phyloP scores from a whole-genome alignment of 2,329 filamentous ascomycete species.

The Aphanoascus verrucosus region DNA sequence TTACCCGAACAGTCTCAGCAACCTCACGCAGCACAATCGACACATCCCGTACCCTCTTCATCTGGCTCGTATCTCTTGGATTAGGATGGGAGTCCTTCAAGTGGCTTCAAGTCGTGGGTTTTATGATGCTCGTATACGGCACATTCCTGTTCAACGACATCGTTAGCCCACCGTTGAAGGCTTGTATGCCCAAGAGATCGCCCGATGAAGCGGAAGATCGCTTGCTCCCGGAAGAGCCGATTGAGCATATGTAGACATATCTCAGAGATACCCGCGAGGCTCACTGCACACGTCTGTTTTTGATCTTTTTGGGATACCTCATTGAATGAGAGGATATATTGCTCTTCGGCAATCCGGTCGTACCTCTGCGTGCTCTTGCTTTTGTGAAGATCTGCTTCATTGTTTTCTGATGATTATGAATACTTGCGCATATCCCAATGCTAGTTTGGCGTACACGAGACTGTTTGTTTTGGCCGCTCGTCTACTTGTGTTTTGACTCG shows the following conservation, averaged over 20 bases:
- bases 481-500: background rate
- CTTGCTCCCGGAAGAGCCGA: slow-evolving; percentile 69
- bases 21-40: slow-evolving; percentile 94
- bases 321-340: background rate
- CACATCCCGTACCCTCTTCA: slow-evolving; percentile 93
- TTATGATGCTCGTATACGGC: slow-evolving; percentile 83
- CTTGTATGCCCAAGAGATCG: slow-evolving; percentile 46
- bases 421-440: background rate
- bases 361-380: too few species aligned
- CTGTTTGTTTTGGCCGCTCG: background rate
- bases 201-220: slow-evolving; percentile 28
- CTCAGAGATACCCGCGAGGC: background rate
- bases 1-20: slow-evolving; percentile 79
- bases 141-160: slow-evolving; percentile 96
- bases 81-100: slow-evolving; percentile 97
- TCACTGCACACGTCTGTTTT: background rate
- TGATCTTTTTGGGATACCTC: background rate
- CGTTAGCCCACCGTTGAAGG: slow-evolving; percentile 67
- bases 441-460: background rate
- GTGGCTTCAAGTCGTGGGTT: slow-evolving; percentile 85
- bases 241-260: slow-evolving; percentile 52
- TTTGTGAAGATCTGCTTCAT: too few species aligned
- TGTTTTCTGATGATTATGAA: too few species aligned
- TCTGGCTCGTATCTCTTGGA: slow-evolving; percentile 89
- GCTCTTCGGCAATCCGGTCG: too few species aligned